phyloP scores from a whole-genome alignment of 2,329 filamentous ascomycete species.

The Ploettnerulaceae sp. region DNA sequence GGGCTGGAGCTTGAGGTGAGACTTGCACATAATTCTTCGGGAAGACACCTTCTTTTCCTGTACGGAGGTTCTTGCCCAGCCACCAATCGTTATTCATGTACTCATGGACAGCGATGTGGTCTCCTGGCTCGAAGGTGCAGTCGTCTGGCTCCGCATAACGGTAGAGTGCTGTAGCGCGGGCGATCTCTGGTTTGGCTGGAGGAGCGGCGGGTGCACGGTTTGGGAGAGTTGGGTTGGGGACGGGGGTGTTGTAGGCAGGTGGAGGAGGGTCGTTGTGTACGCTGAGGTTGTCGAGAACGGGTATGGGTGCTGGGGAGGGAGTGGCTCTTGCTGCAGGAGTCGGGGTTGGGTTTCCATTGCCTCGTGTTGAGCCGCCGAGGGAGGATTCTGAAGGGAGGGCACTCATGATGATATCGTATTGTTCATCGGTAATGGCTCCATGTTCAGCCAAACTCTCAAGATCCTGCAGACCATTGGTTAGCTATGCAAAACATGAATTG shows the following conservation, averaged over 20 bases:
- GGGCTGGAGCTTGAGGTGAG: slow-evolving; percentile 35
- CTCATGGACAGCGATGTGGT: slow-evolving; percentile 74
- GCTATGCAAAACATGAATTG: not conserved
- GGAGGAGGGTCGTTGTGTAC: slow-evolving; percentile 21
- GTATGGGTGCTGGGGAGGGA: not conserved
- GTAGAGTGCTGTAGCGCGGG: slow-evolving; percentile 77
- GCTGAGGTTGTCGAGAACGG: slow-evolving; percentile 21
- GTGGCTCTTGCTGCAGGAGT: slow-evolving; percentile 29
- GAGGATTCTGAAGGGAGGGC: slow-evolving; percentile 69
- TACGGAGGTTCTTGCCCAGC: slow-evolving; percentile 82
- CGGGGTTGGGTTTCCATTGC: slow-evolving; percentile 34
- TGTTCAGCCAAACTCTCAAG: slow-evolving; percentile 84
- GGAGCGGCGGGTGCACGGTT: slow-evolving; percentile 23
- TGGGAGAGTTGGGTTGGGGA: slow-evolving; percentile 39
- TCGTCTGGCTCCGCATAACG: slow-evolving; percentile 79
- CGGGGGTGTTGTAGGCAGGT: slow-evolving; percentile 20
- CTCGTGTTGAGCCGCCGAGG: slow-evolving; percentile 36
- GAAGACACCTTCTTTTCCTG: slow-evolving; percentile 86
- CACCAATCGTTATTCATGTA: slow-evolving; percentile 99
- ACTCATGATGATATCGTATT: slow-evolving; percentile 68
- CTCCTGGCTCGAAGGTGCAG: slow-evolving; percentile 73
- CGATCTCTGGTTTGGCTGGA: slow-evolving; percentile 51
- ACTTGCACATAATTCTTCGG: slow-evolving; percentile 83
- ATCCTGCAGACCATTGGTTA: slow-evolving; percentile 52
- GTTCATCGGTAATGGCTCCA: slow-evolving; percentile 68